These are phyloP conservation scores for Wolfiporia cocos DNA, from an alignment of 1,284 basidiomycete species.

Conservation along the genomic window DNA sequence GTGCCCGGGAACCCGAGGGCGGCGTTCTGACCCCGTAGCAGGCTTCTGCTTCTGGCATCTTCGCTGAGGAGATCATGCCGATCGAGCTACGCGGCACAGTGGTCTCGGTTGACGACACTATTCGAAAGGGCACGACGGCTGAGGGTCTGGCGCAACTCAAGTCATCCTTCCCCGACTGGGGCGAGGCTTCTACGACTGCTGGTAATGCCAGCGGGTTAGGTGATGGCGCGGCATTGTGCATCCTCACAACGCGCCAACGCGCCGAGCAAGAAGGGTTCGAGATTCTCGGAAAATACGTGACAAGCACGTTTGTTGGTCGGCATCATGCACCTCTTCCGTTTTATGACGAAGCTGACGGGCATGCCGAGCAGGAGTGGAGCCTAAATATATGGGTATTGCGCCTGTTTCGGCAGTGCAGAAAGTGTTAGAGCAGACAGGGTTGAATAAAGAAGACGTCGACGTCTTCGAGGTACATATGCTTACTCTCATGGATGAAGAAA, in stretches of 20 bases:
- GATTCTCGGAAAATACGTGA: constrained; percentile 87
- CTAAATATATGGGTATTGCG: constrained; percentile 82
- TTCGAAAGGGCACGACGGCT: constrained; percentile 71
- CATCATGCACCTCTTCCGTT: constrained; percentile 12
- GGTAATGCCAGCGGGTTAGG: constrained; percentile 94
- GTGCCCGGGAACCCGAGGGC: too few relatives aligned
- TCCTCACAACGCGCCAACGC: constrained; percentile 79
- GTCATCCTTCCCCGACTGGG: constrained; percentile 78
- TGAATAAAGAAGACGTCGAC: constrained; percentile 82
- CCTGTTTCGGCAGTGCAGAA: constrained; percentile 85
- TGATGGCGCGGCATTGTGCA: constrained; percentile 89
- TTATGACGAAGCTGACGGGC: background rate
- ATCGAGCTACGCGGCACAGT: constrained; percentile 55
- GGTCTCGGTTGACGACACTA: constrained; percentile 71
- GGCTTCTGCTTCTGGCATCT: constrained; percentile 60
- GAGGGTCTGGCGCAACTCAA: constrained; percentile 65
- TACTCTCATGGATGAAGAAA: background rate
- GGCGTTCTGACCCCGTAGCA: constrained; percentile 22
- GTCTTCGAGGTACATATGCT: constrained; percentile 71
- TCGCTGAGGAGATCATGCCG: constrained; percentile 78
- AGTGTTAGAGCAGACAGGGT: constrained; percentile 64
- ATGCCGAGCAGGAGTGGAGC: constrained; percentile 63
- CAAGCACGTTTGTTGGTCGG: constrained; percentile 74
- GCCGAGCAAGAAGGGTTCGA: constrained; percentile 85
- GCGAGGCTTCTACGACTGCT: constrained; percentile 69